Conservation (phyloP, 345 rosid genomes). For the Corchorus capsularis region DNA sequence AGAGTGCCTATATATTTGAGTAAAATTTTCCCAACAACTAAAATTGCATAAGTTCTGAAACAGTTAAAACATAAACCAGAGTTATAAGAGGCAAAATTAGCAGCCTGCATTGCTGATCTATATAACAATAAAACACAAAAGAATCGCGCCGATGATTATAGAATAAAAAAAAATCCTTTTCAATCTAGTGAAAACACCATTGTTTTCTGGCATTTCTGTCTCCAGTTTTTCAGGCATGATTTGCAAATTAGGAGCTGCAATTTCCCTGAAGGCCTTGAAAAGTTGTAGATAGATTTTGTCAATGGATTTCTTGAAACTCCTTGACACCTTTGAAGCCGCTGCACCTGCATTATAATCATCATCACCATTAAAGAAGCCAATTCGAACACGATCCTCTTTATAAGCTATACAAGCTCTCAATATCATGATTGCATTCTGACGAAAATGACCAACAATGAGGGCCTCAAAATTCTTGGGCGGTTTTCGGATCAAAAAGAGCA, state of each 20-base stretch:
- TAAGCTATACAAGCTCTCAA: background rate
- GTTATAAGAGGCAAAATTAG: too few species aligned
- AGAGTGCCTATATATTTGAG: too few species aligned
- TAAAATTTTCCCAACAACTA: too few species aligned
- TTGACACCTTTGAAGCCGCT: background rate
- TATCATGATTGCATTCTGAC: background rate
- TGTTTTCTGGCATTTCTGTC: background rate
- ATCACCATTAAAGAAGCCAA: conserved; percentile 16
- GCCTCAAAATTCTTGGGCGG: conserved; percentile 26
- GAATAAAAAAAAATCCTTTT: too few species aligned
- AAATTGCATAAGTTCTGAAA: too few species aligned
- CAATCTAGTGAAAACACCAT: too few species aligned
- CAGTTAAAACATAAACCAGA: too few species aligned
- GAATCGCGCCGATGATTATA: too few species aligned
- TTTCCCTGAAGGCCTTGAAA: background rate
- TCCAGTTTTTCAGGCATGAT: background rate
- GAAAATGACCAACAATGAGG: conserved; percentile 10
- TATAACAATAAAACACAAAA: too few species aligned
- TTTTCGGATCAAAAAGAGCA: background rate
- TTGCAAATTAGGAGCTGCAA: conserved; percentile 10
- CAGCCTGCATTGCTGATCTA: too few species aligned
- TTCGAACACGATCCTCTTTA: background rate
- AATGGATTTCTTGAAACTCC: background rate
- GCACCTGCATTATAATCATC: background rate
- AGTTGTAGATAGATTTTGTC: conserved; percentile 1